Base-by-base conservation (phyloP, 2,329 filamentous ascomycete genomes). In the Dactylellina sp. region DNA sequence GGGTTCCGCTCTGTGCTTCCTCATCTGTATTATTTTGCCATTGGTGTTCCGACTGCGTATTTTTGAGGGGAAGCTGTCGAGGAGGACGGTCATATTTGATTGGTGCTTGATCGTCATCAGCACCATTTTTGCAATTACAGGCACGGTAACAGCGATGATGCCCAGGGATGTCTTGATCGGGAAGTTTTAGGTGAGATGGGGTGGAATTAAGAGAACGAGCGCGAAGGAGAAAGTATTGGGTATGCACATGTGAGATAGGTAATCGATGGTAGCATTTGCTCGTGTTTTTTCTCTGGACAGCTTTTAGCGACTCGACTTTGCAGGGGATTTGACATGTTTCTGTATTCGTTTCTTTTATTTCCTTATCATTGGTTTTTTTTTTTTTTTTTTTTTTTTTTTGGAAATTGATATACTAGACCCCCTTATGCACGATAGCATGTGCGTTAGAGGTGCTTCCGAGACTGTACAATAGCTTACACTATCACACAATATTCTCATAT, bases 11-110 rank as follows among this genome's bases (percentile, higher is more conserved):
- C 86, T 97, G 14, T 97, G 94, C 82, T 97, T 97, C 78, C 92
- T 91, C 16, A 96, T 98, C 76, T 98, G 94, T 82, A 89, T 98
- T 76, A 93, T 96, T 81, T 84, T 99, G 56, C 95, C 94, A 0
- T 83, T 97, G 32, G 86, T 89, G 2, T 98, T 99, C 80, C 93
- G 98, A 79, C 83, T 98, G 65, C 96, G 93, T 82, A 87, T 98
- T 0, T 98, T 96, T 80, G 88, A 89, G 50, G 85, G 88, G 55
- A 89, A 94, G 72, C 87, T 97, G 49, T 82, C 84, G 0, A 77
- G 81, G 0, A 80, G 80, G 20, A 92, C 97, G 81, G 88, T 87
- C 78, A 80, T 87, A 2, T 76, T 91, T 47, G 88, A 90, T 78
- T 93, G 88, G 84, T 80, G 83, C 14, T 81, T 97, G 77, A 88